Evolutionary conservation across 495 filamentous ascomycete genomes (phyloP), one percentile per base, ranked within the genome.

Genomic region (Aspergillus indologenus): DNA sequence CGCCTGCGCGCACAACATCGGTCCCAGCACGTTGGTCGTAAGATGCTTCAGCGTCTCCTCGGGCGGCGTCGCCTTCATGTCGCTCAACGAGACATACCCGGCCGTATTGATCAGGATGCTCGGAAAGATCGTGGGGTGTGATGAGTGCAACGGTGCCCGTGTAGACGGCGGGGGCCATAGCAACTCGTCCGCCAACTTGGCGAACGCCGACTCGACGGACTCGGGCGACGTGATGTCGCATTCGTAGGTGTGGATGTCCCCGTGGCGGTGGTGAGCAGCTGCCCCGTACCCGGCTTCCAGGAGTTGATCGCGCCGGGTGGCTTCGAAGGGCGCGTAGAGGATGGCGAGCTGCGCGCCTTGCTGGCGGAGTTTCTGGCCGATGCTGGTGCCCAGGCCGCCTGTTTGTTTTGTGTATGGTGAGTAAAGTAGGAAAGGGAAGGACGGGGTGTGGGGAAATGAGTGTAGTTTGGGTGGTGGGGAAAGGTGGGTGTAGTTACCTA

Each of bases 1-100:
- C 0, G 74, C 71, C 48, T 77, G 74, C 0, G 72, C 71, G 54
- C 74, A 77, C n/a, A 77, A 70, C 72, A 75, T 77, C 0, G 72
- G 74, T 0, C 74, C 74, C 12, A 68, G 53, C 14, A 75, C 57
- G 45, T 77, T 77, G 15, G 68, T 71, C 7, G 65, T 74, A 12
- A 77, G 68, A 53, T 77, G 74, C 23, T 70, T 77, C 45, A 74
- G 62, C 0, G 72, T 77, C 44, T 77, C 74, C 17, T 69, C 67
- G 1, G 74, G 71, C 0, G 72, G 67, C 2, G 74, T 77, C 24
- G 49, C 18, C 45, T 75, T 71, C 71, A 77, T 68, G 19, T 71
- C 67, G 50, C 71, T 75, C 1, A 77, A 66, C n/a, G 72, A 75
- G 5, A 77, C 72, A 34, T 77, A 75, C 7, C 74, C 74, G 7